Evolutionary conservation across 2,329 filamentous ascomycete genomes (phyloP).

Genomic region (Rhynchosporium graminicola): DNA sequence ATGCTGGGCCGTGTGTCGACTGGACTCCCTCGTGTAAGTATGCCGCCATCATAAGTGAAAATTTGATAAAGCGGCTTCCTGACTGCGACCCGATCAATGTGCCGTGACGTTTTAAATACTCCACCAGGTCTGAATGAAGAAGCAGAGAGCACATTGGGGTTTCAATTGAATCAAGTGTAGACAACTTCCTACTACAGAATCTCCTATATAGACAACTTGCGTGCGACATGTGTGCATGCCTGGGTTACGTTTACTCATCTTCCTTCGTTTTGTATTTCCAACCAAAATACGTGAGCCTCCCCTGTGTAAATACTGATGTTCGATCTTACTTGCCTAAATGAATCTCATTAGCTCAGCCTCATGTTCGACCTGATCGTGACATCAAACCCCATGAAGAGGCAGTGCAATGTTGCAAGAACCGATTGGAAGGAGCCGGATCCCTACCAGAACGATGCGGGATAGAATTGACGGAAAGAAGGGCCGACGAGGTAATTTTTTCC

Average conservation of each 20-base stretch:
- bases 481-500: slow-evolving; percentile 1
- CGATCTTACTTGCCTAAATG: neutral
- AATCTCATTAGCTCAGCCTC: neutral
- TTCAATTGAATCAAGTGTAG: neutral
- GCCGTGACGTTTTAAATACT: neutral
- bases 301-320: neutral
- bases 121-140: neutral
- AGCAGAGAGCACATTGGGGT: neutral
- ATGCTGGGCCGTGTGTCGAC: neutral
- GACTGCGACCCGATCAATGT: too few relatives aligned
- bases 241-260: neutral
- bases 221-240: neutral
- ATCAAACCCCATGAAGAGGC: neutral
- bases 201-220: too few relatives aligned
- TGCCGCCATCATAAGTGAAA: neutral
- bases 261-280: neutral
- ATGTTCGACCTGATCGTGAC: neutral
- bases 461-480: neutral
- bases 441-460: neutral
- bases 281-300: neutral
- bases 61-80: neutral
- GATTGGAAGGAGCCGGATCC: slow-evolving; percentile 9
- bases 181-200: too few relatives aligned
- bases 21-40: neutral
- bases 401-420: neutral